phyloP scores from a whole-genome alignment of 2,329 filamentous ascomycete species.

The Talaromyces sp. region DNA sequence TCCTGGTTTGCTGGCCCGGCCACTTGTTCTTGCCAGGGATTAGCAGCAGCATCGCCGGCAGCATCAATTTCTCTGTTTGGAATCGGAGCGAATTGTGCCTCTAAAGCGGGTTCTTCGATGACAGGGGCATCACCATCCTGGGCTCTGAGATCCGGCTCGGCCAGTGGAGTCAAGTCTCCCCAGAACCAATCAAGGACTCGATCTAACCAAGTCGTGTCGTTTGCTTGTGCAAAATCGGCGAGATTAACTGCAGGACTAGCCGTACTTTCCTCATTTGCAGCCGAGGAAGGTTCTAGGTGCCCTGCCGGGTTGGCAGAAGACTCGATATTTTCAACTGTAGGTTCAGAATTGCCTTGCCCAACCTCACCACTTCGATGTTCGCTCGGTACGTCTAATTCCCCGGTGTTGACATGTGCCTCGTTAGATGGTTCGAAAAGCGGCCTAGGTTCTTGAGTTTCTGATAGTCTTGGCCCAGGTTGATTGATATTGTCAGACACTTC shows the following conservation, averaged over 20 bases:
- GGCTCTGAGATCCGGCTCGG: constrained; percentile 35
- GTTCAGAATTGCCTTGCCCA: background rate
- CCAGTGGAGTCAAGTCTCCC: constrained; percentile 32
- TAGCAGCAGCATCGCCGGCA: constrained; percentile 26
- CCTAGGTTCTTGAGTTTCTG: background rate
- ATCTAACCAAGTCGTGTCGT: constrained; percentile 16
- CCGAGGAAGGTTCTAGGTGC: background rate
- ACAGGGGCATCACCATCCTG: constrained; percentile 54
- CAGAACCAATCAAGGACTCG: constrained; percentile 40
- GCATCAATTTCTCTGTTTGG: constrained; percentile 38
- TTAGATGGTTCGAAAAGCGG: background rate
- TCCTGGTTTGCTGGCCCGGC: constrained; percentile 53
- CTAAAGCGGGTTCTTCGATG: constrained; percentile 54
- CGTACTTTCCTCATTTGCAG: background rate
- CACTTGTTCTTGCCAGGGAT: constrained; percentile 46
- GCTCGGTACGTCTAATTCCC: background rate
- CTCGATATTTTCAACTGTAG: background rate
- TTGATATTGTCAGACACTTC: background rate
- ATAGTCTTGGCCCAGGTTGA: background rate
- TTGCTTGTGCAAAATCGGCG: constrained; percentile 8
- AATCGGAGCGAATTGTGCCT: constrained; percentile 57
- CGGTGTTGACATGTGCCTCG: background rate
- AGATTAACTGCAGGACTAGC: background rate
- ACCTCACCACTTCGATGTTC: background rate
- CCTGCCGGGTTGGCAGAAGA: background rate